phyloP scores from a whole-genome alignment of 2,329 filamentous ascomycete species.

The Zymoseptoria brevis region DNA sequence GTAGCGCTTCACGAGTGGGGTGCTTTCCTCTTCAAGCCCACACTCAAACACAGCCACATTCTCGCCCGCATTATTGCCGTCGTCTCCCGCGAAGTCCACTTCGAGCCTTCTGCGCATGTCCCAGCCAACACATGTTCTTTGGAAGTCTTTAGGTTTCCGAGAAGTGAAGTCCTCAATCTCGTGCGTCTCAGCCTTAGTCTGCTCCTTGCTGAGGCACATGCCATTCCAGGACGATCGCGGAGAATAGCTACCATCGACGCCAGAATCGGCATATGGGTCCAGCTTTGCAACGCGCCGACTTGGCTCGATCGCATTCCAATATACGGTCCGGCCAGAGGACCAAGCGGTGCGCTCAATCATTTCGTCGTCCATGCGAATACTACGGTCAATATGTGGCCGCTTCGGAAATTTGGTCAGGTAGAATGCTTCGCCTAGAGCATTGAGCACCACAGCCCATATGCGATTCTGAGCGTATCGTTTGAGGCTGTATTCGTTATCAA shows the following conservation, averaged over 20 bases:
- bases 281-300: conserved; percentile 64
- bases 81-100: conserved; percentile 81
- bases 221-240: conserved; percentile 68
- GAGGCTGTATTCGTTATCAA: conserved; percentile 73
- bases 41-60: conserved; percentile 65
- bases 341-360: conserved; percentile 60
- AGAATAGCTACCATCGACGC: conserved; percentile 65
- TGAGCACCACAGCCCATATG: conserved; percentile 87
- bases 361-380: conserved; percentile 44
- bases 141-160: conserved; percentile 69
- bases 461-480: conserved; percentile 62
- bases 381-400: conserved; percentile 44
- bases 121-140: conserved; percentile 73
- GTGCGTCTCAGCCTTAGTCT: conserved; percentile 66
- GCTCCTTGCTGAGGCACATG: conserved; percentile 62
- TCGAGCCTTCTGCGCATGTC: conserved; percentile 81
- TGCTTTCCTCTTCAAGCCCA: conserved; percentile 54
- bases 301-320: conserved; percentile 72
- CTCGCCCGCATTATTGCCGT: conserved; percentile 69
- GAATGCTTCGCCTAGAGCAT: conserved; percentile 85
- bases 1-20: conserved; percentile 49
- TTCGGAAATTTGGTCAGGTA: conserved; percentile 67
- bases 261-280: conserved; percentile 63
- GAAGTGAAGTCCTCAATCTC: conserved; percentile 72
- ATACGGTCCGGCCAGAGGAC: conserved; percentile 67